Conservation (phyloP, 768 basidiomycete genomes). For the Macrolepiota albuminosa region DNA sequence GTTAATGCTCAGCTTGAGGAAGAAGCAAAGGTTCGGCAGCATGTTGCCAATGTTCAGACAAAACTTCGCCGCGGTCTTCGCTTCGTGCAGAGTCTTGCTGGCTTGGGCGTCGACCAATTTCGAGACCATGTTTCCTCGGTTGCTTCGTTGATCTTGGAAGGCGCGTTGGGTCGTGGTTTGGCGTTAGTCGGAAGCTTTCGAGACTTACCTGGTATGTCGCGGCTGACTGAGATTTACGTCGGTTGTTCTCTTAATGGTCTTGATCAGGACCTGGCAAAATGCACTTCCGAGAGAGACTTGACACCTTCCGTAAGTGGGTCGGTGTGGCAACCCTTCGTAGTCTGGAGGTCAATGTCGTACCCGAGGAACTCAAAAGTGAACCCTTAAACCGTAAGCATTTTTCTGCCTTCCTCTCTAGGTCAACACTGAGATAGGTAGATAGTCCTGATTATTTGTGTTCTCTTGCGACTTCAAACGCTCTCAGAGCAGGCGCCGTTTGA, state of each 20-base stretch:
- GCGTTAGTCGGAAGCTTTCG: slow-evolving; percentile 67
- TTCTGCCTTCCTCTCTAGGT: neutral
- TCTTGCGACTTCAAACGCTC: too few relatives aligned
- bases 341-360: slow-evolving; percentile 59
- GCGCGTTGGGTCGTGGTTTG: slow-evolving; percentile 55
- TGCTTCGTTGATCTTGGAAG: slow-evolving; percentile 56
- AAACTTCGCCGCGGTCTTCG: slow-evolving; percentile 63
- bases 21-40: slow-evolving; percentile 63
- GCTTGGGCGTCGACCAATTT: slow-evolving; percentile 45
- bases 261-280: slow-evolving; percentile 58
- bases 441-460: slow-evolving; percentile 80
- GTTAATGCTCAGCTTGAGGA: slow-evolving; percentile 80
- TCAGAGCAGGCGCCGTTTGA: too few relatives aligned
- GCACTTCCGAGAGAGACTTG: slow-evolving; percentile 74
- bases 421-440: neutral
- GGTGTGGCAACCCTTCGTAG: slow-evolving; percentile 82
- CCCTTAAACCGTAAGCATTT: slow-evolving; percentile 50
- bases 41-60: slow-evolving; percentile 49
- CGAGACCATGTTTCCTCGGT: slow-evolving; percentile 53
- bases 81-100: slow-evolving; percentile 61
- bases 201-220: slow-evolving; percentile 70
- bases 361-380: slow-evolving; percentile 70
- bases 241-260: neutral
- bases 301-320: slow-evolving; percentile 62
- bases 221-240: neutral